Evolutionary conservation across 2,329 filamentous ascomycete genomes (phyloP).

Genomic region (Capronia americana): DNA sequence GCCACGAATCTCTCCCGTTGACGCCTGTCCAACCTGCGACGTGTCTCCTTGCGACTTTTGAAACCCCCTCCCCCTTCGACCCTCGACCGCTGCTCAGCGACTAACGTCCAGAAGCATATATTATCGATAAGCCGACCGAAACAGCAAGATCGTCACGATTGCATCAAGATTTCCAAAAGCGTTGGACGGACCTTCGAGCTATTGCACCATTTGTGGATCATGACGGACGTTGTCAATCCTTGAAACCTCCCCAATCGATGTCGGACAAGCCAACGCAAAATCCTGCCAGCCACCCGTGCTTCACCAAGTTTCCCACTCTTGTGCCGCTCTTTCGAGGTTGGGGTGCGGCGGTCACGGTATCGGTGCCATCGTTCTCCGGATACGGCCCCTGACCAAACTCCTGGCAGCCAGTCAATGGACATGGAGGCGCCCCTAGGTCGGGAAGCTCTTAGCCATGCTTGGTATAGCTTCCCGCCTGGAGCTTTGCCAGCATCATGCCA

Average conservation of each 20-base stretch:
- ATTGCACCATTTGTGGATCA: constrained; percentile 28
- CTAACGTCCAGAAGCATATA: constrained; percentile 1
- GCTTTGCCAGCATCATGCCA: constrained; percentile 31
- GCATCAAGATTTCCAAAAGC: constrained; percentile 25
- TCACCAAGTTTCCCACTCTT: constrained; percentile 28
- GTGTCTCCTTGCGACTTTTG: constrained; percentile 19
- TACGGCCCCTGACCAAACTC: constrained; percentile 25
- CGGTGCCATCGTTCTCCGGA: constrained; percentile 23
- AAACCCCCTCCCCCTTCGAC: constrained; percentile 18
- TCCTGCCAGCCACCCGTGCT: constrained; percentile 30
- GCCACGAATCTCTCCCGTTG: constrained; percentile 12
- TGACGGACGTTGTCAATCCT: constrained; percentile 23
- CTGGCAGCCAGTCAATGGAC: constrained; percentile 29
- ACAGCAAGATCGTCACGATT: constrained; percentile 20
- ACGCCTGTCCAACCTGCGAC: constrained; percentile 24
- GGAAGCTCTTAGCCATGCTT: constrained; percentile 24
- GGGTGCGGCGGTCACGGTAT: constrained; percentile 11
- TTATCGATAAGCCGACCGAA: constrained; percentile 3
- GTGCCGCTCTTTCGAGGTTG: constrained; percentile 2
- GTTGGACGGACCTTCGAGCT: constrained; percentile 2
- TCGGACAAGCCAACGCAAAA: constrained; percentile 6
- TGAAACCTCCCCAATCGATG: constrained; percentile 38
- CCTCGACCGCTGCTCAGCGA: constrained; percentile 13
- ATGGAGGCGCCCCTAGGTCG: constrained; percentile 32
- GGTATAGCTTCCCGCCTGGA: constrained; percentile 27